Evolutionary conservation across 2,329 filamentous ascomycete species (phyloP), one percentile per base, ranked within the genome.

Genomic region (Apiospora sp.): DNA sequence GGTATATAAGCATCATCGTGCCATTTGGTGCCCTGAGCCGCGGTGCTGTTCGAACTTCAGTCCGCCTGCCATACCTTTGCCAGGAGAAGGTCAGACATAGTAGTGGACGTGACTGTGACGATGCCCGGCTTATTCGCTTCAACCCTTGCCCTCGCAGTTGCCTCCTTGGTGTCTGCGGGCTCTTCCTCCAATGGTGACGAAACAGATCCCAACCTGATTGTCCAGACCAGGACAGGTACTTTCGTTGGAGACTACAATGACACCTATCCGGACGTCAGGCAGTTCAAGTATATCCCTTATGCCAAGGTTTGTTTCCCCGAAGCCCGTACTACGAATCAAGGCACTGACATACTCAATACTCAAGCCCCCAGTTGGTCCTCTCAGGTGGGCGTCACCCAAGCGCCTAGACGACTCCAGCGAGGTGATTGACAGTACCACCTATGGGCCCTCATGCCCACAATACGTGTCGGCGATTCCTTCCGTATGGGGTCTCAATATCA

Each of bases 201-300:
- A 6, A 24, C 22, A 34, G 67, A 27, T 46, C 46, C 67, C 4
- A 54, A 72, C 58, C 77, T 82, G 41, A 81, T 77, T 4, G 77
- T 82, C 22, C 71, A 71, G 49, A 81, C 80, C 6, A 75, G 75
- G 6, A 81, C 81, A 4, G 82, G 82, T 49, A 74, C 72, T 30
- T 83, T 76, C 75, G 83, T 81, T 13, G 81, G 81, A 27, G 72
- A 82, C 30, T 73, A 82, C 43, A 80, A 81, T 58, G 74, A 77
- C 24, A 71, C 78, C 24, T 80, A 78, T 46, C 79, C 80, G n/a
- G 75, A 79, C 24, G 80, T 81, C 1, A 79, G 79, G 27, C 81
- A 84, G 72, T 84, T 82, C 73, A 81, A 81, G 51, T 76, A 78
- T 51, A 82, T 84, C 49, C 81, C 82, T 1, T 85, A 82, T 72